Evolutionary conservation across 1,139 yeast species (phyloP).

Genomic region (Blastobotrys indianensis): DNA sequence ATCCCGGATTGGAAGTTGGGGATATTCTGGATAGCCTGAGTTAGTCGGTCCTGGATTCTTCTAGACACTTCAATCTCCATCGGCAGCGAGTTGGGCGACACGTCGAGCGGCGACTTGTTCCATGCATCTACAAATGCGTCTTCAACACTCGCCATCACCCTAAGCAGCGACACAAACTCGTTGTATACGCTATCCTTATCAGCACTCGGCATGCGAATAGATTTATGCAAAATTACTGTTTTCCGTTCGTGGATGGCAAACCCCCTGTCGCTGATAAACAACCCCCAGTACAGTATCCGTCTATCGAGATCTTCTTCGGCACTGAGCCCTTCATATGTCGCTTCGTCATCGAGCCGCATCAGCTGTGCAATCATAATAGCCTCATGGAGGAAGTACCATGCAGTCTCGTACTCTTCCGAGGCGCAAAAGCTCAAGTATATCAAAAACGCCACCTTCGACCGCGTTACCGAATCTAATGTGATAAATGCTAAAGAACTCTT

Average conservation of each 20-base stretch:
- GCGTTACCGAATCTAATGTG: not conserved
- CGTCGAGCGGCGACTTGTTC: conserved; percentile 5
- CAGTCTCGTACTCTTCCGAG: conserved; percentile 15
- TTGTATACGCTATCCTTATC: conserved; percentile 1
- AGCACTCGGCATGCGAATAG: conserved; percentile 10
- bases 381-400: conserved; percentile 16
- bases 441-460: conserved; percentile 13
- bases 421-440: conserved; percentile 15
- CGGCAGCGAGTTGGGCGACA: not conserved
- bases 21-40: conserved; percentile 9
- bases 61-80: conserved; percentile 1
- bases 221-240: conserved; percentile 12
- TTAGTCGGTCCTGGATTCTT: conserved; percentile 11
- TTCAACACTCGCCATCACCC: conserved; percentile 16
- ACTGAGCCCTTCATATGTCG: conserved; percentile 8
- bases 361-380: conserved; percentile 14
- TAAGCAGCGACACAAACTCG: conserved; percentile 15
- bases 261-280: conserved; percentile 17
- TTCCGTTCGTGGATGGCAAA: conserved; percentile 16
- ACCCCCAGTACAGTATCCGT: conserved; percentile 16
- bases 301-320: conserved; percentile 12
- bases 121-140: conserved; percentile 14
- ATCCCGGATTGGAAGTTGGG: conserved; percentile 13
- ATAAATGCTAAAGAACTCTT: conserved; percentile 13
- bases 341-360: conserved; percentile 13